A percentile compares a stretch with the other conserved stretches of the same genome.
These are phyloP conservation scores for Tillandsia leiboldiana DNA, from an alignment of 176 grass and related monocot species.

Conservation along the genomic window DNA sequence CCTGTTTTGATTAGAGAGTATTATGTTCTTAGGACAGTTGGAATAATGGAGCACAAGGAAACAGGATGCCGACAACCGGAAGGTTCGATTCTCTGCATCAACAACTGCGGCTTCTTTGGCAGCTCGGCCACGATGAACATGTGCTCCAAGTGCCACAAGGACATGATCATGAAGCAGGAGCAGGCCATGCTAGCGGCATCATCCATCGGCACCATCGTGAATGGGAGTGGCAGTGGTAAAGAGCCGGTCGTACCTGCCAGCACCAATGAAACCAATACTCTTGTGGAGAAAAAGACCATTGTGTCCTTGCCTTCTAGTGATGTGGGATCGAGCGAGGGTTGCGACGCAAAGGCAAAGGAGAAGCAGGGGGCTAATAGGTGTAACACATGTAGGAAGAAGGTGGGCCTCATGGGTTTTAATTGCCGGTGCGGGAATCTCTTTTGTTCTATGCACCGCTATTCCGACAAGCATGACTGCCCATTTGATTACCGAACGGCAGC, in stretches of 20 bases:
- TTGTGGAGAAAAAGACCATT: slow-evolving; percentile 25
- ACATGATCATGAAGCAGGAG: slow-evolving; percentile 70
- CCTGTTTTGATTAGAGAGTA: background rate
- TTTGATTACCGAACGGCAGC: slow-evolving; percentile 79
- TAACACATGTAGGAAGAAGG: slow-evolving; percentile 54
- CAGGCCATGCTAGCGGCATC: slow-evolving; percentile 66
- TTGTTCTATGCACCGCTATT: slow-evolving; percentile 62
- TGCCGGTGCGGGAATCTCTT: slow-evolving; percentile 86
- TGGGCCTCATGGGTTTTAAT: slow-evolving; percentile 71
- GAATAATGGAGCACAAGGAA: slow-evolving; percentile 2
- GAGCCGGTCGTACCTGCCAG: slow-evolving; percentile 22
- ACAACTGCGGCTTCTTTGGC: slow-evolving; percentile 13
- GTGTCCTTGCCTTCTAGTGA: slow-evolving; percentile 24
- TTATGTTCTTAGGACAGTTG: background rate
- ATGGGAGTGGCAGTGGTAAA: slow-evolving; percentile 41
- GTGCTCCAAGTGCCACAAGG: slow-evolving; percentile 19
- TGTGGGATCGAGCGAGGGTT: slow-evolving; percentile 16
- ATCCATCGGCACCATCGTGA: slow-evolving; percentile 75
- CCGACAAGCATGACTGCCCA: slow-evolving; percentile 78
- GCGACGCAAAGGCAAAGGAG: slow-evolving; percentile 25
- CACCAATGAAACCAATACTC: slow-evolving; percentile 20
- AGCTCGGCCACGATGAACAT: background rate
- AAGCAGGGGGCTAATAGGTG: slow-evolving; percentile 82
- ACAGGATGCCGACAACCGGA: background rate
- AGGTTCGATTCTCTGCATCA: slow-evolving; percentile 5